Conservation (phyloP, 2,329 filamentous ascomycete species). For the Fusarium sp. region DNA sequence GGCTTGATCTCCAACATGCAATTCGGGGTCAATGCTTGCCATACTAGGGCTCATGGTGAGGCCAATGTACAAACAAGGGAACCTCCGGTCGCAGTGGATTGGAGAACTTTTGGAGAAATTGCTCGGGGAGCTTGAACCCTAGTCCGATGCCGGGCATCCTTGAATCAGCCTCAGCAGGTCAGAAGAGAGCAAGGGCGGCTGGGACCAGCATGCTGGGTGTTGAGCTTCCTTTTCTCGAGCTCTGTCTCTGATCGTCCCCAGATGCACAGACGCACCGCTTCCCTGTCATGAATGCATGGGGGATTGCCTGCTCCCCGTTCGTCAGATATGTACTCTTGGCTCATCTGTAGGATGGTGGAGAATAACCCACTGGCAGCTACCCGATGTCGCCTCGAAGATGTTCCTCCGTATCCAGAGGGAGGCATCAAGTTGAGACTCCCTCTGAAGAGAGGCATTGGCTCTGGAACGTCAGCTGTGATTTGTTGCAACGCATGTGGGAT, state of each 20-base stretch:
- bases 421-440: conserved; percentile 24
- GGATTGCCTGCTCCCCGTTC: conserved; percentile 32
- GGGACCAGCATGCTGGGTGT: background rate
- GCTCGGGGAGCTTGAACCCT: background rate
- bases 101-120: conserved; percentile 22
- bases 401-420: conserved; percentile 20
- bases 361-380: conserved; percentile 28
- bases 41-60: conserved; percentile 35
- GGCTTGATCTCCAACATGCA: conserved; percentile 36
- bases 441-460: conserved; percentile 20
- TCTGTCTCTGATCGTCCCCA: conserved; percentile 9
- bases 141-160: conserved; percentile 8
- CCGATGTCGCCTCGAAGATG: conserved; percentile 26
- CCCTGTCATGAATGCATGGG: conserved; percentile 26
- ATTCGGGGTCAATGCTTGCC: conserved; percentile 14
- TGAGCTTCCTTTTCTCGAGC: background rate
- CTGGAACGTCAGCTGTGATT: conserved; percentile 14
- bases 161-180: background rate
- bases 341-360: conserved; percentile 39
- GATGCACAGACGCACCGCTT: conserved; percentile 12
- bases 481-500: conserved; percentile 37
- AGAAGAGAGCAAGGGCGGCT: background rate
- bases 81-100: conserved; percentile 23
- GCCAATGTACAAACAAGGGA: conserved; percentile 22
- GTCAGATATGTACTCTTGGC: conserved; percentile 24